A percentile compares a stretch with the other conserved stretches of the same genome.
phyloP scores from a whole-genome alignment of 75 land plant genomes.

The Larix kaempferi region DNA sequence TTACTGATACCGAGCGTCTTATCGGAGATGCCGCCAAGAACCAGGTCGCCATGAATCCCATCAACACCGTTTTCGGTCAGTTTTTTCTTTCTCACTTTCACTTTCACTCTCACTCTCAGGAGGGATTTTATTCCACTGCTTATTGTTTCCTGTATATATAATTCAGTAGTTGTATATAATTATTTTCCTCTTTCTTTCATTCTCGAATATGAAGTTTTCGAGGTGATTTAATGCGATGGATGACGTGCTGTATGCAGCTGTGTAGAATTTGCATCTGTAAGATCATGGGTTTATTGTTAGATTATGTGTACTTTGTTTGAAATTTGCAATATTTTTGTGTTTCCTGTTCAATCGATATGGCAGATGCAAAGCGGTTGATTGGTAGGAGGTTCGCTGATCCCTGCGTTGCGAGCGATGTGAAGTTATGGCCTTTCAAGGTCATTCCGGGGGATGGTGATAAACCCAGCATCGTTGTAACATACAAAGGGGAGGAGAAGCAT shows the following conservation, averaged over 20 bases:
- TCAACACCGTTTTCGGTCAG: constrained; percentile 29
- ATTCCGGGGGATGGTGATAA: constrained; percentile 58
- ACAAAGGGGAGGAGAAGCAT: constrained; percentile 71
- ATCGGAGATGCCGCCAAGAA: constrained; percentile 36
- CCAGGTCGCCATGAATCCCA: constrained; percentile 30
- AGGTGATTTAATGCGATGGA: too few relatives aligned
- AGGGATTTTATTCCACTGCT: too few relatives aligned
- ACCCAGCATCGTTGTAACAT: constrained; percentile 61
- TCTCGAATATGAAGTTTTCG: not conserved
- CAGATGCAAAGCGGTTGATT: constrained; percentile 75
- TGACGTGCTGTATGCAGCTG: too few relatives aligned
- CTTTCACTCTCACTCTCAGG: too few relatives aligned
- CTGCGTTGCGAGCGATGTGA: constrained; percentile 55
- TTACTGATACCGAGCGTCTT: constrained; percentile 27
- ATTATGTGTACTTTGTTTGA: too few relatives aligned
- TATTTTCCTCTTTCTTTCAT: too few relatives aligned
- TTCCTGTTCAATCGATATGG: not conserved
- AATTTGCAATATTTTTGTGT: too few relatives aligned
- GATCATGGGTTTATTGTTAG: too few relatives aligned
- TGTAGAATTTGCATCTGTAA: too few relatives aligned
- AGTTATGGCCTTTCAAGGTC: constrained; percentile 73
- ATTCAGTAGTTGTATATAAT: too few relatives aligned
- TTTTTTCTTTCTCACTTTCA: not conserved
- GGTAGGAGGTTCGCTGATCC: constrained; percentile 59
- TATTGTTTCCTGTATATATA: too few relatives aligned